Evolutionary conservation across 805 yeast genomes (phyloP).

Genomic region (Schizosaccharomyces cryophilus): DNA sequence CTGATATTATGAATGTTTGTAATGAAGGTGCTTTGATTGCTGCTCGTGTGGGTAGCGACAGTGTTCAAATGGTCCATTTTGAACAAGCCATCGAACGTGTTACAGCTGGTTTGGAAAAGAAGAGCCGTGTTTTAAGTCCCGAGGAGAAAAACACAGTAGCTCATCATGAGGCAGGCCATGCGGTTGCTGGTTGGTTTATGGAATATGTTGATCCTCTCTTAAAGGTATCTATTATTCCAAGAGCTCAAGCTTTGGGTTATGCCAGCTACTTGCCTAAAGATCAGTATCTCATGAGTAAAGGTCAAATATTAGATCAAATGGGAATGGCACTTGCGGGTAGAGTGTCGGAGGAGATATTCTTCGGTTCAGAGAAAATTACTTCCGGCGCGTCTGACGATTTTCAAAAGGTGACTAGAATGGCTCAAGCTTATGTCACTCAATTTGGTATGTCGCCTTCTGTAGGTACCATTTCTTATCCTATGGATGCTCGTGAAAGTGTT

Average conservation of each 20-base stretch:
- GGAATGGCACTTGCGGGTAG: slow-evolving; percentile 95
- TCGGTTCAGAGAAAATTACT: slow-evolving; percentile 46
- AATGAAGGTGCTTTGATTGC: slow-evolving; percentile 95
- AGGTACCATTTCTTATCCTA: slow-evolving; percentile 63
- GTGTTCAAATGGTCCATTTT: slow-evolving; percentile 55
- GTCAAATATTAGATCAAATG: slow-evolving; percentile 72
- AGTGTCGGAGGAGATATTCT: slow-evolving; percentile 83
- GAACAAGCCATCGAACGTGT: slow-evolving; percentile 95
- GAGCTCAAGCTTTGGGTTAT: slow-evolving; percentile 90
- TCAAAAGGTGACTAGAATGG: slow-evolving; percentile 84
- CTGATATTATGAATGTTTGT: slow-evolving; percentile 90
- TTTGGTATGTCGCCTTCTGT: slow-evolving; percentile 76
- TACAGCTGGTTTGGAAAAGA: slow-evolving; percentile 85
- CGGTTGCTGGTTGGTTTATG: slow-evolving; percentile 91
- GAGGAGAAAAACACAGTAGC: slow-evolving; percentile 83
- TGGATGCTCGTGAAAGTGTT: slow-evolving; percentile 32
- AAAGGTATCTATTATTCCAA: slow-evolving; percentile 87
- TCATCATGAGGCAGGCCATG: slow-evolving; percentile 97
- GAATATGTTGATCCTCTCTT: slow-evolving; percentile 77
- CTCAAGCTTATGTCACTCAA: slow-evolving; percentile 73
- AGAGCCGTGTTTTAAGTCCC: slow-evolving; percentile 54
- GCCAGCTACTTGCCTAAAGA: slow-evolving; percentile 95
- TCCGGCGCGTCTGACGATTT: slow-evolving; percentile 94
- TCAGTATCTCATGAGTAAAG: slow-evolving; percentile 47
- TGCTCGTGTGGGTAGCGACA: slow-evolving; percentile 54